phyloP scores from a whole-genome alignment of 495 filamentous ascomycete genomes.

The Hypoxylon perforatum region DNA sequence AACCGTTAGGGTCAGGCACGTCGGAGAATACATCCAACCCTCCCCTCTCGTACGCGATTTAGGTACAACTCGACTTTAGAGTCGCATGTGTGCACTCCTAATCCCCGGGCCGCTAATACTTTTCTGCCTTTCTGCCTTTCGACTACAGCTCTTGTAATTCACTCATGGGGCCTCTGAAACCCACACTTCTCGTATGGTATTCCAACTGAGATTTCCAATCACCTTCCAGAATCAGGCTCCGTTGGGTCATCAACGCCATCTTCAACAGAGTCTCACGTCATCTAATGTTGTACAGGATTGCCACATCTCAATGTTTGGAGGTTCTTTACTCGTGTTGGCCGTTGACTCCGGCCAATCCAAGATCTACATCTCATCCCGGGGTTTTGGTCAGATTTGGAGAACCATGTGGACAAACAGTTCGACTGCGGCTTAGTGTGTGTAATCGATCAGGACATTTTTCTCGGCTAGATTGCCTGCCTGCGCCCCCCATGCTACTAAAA shows the following conservation, averaged over 20 bases:
- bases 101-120: too few relatives aligned
- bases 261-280: slow-evolving; percentile 28
- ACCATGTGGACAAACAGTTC: slow-evolving; percentile 43
- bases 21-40: slow-evolving; percentile 35
- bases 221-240: not conserved
- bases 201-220: not conserved
- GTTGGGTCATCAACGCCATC: not conserved
- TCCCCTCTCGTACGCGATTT: not conserved
- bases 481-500: slow-evolving; percentile 39
- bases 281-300: slow-evolving; percentile 13
- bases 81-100: too few relatives aligned
- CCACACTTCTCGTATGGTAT: too few relatives aligned
- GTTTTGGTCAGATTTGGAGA: slow-evolving; percentile 44
- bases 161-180: too few relatives aligned
- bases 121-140: too few relatives aligned
- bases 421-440: slow-evolving; percentile 37
- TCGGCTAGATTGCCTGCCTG: slow-evolving; percentile 42
- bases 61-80: not conserved
- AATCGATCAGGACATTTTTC: slow-evolving; percentile 42
- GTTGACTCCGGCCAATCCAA: slow-evolving; percentile 33
- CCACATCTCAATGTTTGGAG: not conserved
- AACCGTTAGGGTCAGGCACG: slow-evolving; percentile 25
- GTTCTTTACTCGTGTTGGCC: not conserved
- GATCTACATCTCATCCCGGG: slow-evolving; percentile 36
- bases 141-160: too few relatives aligned